Conservation (phyloP, 2,329 filamentous ascomycete species). For the Paecilomyces variotii region DNA sequence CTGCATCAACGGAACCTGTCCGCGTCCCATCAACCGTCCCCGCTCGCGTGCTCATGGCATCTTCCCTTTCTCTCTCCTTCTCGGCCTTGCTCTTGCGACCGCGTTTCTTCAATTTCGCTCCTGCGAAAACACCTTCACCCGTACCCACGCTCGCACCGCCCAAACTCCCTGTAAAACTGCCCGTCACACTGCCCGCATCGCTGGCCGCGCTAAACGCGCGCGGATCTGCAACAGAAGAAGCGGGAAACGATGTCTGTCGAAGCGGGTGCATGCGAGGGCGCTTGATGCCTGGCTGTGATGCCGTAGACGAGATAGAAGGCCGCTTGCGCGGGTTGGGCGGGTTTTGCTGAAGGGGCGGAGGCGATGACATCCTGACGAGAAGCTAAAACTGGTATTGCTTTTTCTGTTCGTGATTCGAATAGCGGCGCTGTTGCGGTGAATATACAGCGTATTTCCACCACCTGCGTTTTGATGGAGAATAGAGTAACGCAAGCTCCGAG, state of each 20-base stretch:
- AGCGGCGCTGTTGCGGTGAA: not conserved
- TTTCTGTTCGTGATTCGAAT: not conserved
- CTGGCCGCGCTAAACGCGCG: slow-evolving; percentile 24
- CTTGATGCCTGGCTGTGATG: slow-evolving; percentile 25
- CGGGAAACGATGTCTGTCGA: slow-evolving; percentile 40
- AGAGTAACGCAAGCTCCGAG: not conserved
- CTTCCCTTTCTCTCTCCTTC: slow-evolving; percentile 28
- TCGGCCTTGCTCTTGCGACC: slow-evolving; percentile 31
- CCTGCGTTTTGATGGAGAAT: not conserved
- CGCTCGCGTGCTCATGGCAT: slow-evolving; percentile 19
- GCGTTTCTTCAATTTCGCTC: slow-evolving; percentile 25
- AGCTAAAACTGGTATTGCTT: not conserved
- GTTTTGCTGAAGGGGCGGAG: slow-evolving; percentile 21
- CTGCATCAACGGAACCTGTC: slow-evolving; percentile 26
- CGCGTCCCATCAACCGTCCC: slow-evolving; percentile 14
- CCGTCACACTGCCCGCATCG: slow-evolving; percentile 34
- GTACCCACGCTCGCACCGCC: slow-evolving; percentile 24
- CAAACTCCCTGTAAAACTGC: slow-evolving; percentile 35
- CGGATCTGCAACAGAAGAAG: slow-evolving; percentile 21
- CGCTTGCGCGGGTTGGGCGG: slow-evolving; percentile 32
- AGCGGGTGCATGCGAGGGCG: slow-evolving; percentile 38
- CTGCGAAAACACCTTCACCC: slow-evolving; percentile 23
- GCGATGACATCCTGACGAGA: slow-evolving; percentile 29
- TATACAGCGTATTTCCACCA: not conserved
- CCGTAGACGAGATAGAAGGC: slow-evolving; percentile 31